phyloP scores from a whole-genome alignment of 2,329 filamentous ascomycete genomes.

The Truncatella angustata region DNA sequence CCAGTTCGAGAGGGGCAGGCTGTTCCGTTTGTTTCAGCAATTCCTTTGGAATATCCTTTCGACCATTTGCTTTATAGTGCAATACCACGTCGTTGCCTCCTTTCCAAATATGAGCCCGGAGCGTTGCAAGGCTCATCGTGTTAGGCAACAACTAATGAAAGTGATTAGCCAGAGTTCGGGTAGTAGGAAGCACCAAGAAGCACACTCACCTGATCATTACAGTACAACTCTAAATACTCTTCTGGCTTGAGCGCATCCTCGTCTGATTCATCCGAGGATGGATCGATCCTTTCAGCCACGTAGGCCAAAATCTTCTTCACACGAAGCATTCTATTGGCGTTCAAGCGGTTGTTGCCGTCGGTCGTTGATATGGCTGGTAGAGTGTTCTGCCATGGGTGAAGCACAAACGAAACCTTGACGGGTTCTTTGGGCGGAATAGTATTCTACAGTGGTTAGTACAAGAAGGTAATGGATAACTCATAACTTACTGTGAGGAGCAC shows the following conservation, averaged over 20 bases:
- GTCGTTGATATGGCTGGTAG: slow-evolving; percentile 72
- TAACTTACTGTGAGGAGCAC: slow-evolving; percentile 66
- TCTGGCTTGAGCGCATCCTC: slow-evolving; percentile 70
- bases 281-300: slow-evolving; percentile 87
- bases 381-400: slow-evolving; percentile 75
- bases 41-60: slow-evolving; percentile 56
- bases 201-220: slow-evolving; percentile 77
- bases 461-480: background rate
- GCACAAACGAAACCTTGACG: slow-evolving; percentile 90
- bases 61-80: slow-evolving; percentile 89
- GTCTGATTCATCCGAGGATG: slow-evolving; percentile 58
- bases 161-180: slow-evolving; percentile 14
- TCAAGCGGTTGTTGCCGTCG: slow-evolving; percentile 85
- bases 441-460: slow-evolving; percentile 52
- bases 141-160: slow-evolving; percentile 62
- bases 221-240: slow-evolving; percentile 93
- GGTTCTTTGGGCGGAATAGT: slow-evolving; percentile 83
- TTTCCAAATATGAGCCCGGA: slow-evolving; percentile 91
- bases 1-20: background rate
- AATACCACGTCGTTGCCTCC: slow-evolving; percentile 90
- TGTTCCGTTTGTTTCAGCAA: slow-evolving; percentile 17
- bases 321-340: slow-evolving; percentile 94
- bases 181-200: background rate
- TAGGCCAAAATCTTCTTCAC: slow-evolving; percentile 94
- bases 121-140: slow-evolving; percentile 89